phyloP scores from a whole-genome alignment of 1,139 yeast species.

The Magnusiomyces sp. region DNA sequence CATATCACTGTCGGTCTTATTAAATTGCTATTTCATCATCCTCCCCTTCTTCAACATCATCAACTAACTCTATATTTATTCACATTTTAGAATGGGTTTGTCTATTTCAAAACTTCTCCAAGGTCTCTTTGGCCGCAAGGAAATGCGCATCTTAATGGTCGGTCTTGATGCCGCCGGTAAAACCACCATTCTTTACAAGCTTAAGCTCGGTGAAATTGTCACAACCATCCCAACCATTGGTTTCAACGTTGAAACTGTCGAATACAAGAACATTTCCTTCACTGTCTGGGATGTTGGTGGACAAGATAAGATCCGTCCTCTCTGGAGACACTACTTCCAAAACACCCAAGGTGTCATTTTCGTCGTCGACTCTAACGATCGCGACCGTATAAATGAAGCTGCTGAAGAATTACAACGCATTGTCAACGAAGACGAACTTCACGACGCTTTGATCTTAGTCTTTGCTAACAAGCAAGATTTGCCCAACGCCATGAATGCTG shows the following conservation, averaged over 20 bases:
- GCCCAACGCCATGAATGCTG: constrained; percentile 94
- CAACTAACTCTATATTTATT: too few species aligned
- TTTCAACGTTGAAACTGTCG: constrained; percentile 90
- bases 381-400: constrained; percentile 89
- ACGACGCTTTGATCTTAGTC: constrained; percentile 69
- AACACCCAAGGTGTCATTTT: constrained; percentile 91
- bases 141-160: constrained; percentile 89
- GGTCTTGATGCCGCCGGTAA: constrained; percentile 92
- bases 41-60: not conserved
- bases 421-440: constrained; percentile 88
- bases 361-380: constrained; percentile 87
- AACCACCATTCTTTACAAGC: constrained; percentile 82
- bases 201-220: constrained; percentile 86
- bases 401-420: constrained; percentile 90
- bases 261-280: constrained; percentile 87
- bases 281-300: constrained; percentile 98
- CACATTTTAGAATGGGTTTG: constrained; percentile 67
- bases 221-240: constrained; percentile 92
- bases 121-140: constrained; percentile 51
- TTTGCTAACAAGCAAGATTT: constrained; percentile 84
- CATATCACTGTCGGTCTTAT: too few species aligned
- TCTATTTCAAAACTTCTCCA: constrained; percentile 79
- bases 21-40: not conserved
- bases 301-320: constrained; percentile 90
- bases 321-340: constrained; percentile 94